Evolutionary conservation across 257 asterid species (phyloP).

Genomic region (Ilex asprella): DNA sequence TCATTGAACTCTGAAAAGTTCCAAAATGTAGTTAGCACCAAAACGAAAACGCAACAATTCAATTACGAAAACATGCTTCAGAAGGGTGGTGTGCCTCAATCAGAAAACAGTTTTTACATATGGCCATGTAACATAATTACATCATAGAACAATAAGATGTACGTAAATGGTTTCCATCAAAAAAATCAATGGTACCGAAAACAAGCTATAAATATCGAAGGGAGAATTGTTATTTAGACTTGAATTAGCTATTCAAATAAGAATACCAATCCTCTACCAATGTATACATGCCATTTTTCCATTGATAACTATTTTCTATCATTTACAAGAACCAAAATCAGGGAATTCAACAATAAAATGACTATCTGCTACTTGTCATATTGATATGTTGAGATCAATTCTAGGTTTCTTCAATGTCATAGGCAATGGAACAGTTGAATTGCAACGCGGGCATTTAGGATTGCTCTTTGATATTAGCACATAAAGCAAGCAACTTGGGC

Average conservation of each 20-base stretch:
- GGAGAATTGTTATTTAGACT: background rate
- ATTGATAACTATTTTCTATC: slow-evolving; percentile 1
- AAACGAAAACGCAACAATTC: too few relatives aligned
- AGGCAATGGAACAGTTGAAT: slow-evolving; percentile 44
- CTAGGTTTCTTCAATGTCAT: slow-evolving; percentile 45
- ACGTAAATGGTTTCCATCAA: background rate
- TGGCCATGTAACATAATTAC: too few relatives aligned
- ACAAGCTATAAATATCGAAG: too few relatives aligned
- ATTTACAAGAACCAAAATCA: slow-evolving; percentile 7
- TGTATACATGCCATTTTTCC: background rate
- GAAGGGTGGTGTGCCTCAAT: too few relatives aligned
- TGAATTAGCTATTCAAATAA: background rate
- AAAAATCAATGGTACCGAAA: background rate
- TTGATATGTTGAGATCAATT: slow-evolving; percentile 65
- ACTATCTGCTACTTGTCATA: slow-evolving; percentile 22
- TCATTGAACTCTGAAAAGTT: too few relatives aligned
- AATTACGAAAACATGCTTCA: too few relatives aligned
- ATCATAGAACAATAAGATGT: too few relatives aligned
- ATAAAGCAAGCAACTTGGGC: slow-evolving; percentile 66
- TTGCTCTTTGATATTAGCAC: slow-evolving; percentile 46
- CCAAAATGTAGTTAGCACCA: too few relatives aligned
- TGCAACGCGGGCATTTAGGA: slow-evolving; percentile 77
- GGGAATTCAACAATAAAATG: background rate
- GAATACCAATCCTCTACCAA: background rate
- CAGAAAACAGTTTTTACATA: too few relatives aligned